Conservation (phyloP, 2,329 filamentous ascomycete genomes). For the Sarocladium strictum region DNA sequence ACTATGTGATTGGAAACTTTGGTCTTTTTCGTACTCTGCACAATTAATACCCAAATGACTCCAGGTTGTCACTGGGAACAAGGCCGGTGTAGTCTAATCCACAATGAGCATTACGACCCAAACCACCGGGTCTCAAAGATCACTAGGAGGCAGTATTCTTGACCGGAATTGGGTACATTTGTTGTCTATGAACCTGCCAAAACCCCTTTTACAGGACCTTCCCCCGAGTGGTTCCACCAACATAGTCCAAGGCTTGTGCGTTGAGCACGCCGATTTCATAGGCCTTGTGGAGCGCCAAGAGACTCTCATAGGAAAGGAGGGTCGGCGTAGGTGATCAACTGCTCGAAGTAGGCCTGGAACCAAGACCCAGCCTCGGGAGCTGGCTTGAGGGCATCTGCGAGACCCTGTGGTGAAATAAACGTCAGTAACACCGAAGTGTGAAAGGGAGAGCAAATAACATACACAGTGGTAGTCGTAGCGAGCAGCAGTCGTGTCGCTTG, state of each 20-base stretch:
- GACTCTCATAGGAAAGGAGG: slow-evolving; percentile 35
- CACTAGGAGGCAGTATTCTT: too few relatives aligned
- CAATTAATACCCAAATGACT: too few relatives aligned
- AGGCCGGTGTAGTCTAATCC: too few relatives aligned
- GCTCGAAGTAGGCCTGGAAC: slow-evolving; percentile 58
- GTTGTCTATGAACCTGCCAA: too few relatives aligned
- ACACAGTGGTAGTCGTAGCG: slow-evolving; percentile 38
- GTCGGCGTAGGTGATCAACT: slow-evolving; percentile 49
- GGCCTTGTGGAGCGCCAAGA: neutral
- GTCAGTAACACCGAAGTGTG: slow-evolving; percentile 54
- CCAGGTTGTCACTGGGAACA: too few relatives aligned
- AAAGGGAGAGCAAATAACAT: slow-evolving; percentile 23
- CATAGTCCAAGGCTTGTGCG: neutral
- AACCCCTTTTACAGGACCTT: too few relatives aligned
- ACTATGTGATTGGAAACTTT: too few relatives aligned
- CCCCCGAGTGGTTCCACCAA: too few relatives aligned
- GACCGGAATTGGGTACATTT: too few relatives aligned
- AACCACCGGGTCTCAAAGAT: too few relatives aligned
- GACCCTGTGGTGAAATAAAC: slow-evolving; percentile 28
- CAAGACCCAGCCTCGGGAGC: slow-evolving; percentile 48
- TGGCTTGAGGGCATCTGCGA: slow-evolving; percentile 30
- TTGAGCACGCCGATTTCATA: neutral
- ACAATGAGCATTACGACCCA: too few relatives aligned
- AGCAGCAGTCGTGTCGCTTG: slow-evolving; percentile 38
- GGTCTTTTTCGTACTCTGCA: too few relatives aligned